Conservation (phyloP, 176 grass and related monocot genomes). For the Pharus latifolius region DNA sequence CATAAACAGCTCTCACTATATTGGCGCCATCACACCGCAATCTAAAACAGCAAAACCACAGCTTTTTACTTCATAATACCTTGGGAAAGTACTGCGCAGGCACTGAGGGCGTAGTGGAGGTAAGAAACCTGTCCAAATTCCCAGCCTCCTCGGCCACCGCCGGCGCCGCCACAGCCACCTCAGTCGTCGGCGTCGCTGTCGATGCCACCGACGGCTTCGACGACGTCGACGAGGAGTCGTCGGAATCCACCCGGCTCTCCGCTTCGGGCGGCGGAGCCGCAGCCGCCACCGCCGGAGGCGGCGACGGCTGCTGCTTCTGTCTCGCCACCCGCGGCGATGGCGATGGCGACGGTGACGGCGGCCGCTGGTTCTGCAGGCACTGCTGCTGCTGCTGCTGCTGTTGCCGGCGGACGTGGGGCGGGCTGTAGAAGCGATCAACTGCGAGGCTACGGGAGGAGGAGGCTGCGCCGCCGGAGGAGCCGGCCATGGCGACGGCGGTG, state of each 20-base stretch:
- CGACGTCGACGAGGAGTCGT: conserved; percentile 51
- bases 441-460: conserved; percentile 33
- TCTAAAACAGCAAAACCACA: neutral
- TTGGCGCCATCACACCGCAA: neutral
- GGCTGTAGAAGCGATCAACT: conserved; percentile 51
- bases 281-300: neutral
- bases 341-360: conserved; percentile 24
- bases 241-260: conserved; percentile 44
- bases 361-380: conserved; percentile 26
- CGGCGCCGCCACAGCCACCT: neutral
- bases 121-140: conserved; percentile 78
- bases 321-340: conserved; percentile 24
- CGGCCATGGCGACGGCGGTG: conserved; percentile 26
- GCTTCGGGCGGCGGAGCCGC: conserved; percentile 11
- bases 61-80: conserved; percentile 19
- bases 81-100: conserved; percentile 40
- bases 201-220: conserved; percentile 38
- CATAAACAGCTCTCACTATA: neutral
- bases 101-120: conserved; percentile 65
- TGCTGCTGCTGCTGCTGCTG: conserved; percentile 44
- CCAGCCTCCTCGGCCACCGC: conserved; percentile 9
- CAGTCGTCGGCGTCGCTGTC: neutral
- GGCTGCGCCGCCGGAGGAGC: conserved; percentile 36
- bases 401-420: conserved; percentile 50
- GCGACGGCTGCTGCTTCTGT: conserved; percentile 13